Evolutionary conservation across 2,329 filamentous ascomycete genomes (phyloP), one percentile per base, ranked within the genome.

Genomic region (Hymenoscyphus linearis): DNA sequence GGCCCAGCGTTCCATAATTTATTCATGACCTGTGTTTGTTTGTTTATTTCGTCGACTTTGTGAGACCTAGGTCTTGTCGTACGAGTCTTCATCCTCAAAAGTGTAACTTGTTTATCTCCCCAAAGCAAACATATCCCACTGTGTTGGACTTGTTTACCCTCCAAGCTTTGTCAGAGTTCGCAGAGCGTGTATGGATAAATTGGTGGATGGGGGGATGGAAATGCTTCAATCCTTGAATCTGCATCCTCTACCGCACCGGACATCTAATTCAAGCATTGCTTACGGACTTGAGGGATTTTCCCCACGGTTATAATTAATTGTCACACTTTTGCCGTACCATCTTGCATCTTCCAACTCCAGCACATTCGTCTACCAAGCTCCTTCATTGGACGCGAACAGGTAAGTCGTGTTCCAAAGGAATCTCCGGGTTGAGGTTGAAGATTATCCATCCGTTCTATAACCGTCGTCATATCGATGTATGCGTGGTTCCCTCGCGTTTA

Each of bases 1-100:
- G 65, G 65, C 65, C 65, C 65, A 59, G 65, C 65, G 60, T 53
- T 56, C 26, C 27, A 25, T 34, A 53, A 31, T 26, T 10, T 27
- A 13, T 47, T 31, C 31, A 31, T 50, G 18, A 50, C 22, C 44
- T 22, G 3, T 25, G 3, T 50, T 50, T 2, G 2, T 50, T 25
- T 50, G 22, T 13, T 13, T 25, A 4, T 18, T 14, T 22, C 9
- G 10, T n/a, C 12, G 44, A 25, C 22, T 3, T 50, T 50, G 18
- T 50, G 44, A 25, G 13, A 25, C 22, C 13, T 14, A 12, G 10
- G 12, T 26, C 18, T 13, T 22, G 44, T 50, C 10, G 12, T 18
- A 50, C 44, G 13, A 22, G 13, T 50, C 9, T 50, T 22, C 10
- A 7, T 25, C 10, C 10, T 25, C 2, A 12, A 5, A 50, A 9